phyloP scores from a whole-genome alignment of 768 basidiomycete species.

The Cyathus striatus region DNA sequence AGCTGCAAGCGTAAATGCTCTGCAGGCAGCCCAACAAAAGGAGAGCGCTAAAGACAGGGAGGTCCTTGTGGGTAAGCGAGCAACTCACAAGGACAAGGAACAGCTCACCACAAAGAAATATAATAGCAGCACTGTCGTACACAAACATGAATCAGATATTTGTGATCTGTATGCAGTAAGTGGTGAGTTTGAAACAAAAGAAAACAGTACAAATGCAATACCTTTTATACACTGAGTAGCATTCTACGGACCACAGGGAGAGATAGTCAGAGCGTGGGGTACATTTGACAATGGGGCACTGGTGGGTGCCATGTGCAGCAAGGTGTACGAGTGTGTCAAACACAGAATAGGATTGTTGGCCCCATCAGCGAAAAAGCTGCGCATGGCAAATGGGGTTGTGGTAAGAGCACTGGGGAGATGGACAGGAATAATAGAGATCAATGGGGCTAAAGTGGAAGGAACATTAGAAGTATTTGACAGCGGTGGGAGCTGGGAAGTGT shows the following conservation, averaged over 20 bases:
- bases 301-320: slow-evolving; percentile 17
- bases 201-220: slow-evolving; percentile 1
- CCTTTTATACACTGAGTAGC: slow-evolving; percentile 16
- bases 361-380: slow-evolving; percentile 12
- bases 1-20: slow-evolving; percentile 13
- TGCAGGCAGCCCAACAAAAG: slow-evolving; percentile 7
- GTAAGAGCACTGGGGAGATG: slow-evolving; percentile 13
- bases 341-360: slow-evolving; percentile 5
- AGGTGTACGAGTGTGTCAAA: slow-evolving; percentile 8
- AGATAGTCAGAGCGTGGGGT: slow-evolving; percentile 8
- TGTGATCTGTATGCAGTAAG: slow-evolving; percentile 6
- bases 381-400: slow-evolving; percentile 25
- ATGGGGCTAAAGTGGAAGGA: slow-evolving; percentile 1
- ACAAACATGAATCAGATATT: slow-evolving; percentile 3
- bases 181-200: neutral
- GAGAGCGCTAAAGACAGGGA: slow-evolving; percentile 4
- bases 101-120: neutral
- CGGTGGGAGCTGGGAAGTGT: slow-evolving; percentile 16
- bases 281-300: slow-evolving; percentile 25
- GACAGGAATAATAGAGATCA: slow-evolving; percentile 12
- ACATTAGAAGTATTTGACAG: slow-evolving; percentile 20
- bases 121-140: slow-evolving; percentile 1
- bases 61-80: slow-evolving; percentile 2
- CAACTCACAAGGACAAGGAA: slow-evolving; percentile 6
- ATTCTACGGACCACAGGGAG: slow-evolving; percentile 9